These are phyloP conservation scores for Solanum verrucosum DNA, from an alignment of 257 asterid species.

Conservation along the genomic window DNA sequence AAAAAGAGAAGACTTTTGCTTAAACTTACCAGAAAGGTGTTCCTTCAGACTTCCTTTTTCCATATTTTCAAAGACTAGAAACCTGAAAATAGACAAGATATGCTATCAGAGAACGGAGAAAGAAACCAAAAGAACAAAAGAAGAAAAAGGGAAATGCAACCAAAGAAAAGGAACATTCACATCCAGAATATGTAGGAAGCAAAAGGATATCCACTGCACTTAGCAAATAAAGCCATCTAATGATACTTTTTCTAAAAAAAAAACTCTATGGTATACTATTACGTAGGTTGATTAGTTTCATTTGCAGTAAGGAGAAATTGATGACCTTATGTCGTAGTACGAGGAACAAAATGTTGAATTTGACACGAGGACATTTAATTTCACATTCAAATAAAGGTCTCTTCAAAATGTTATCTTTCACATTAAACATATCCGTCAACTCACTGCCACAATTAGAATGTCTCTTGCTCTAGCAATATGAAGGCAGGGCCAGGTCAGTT, in stretches of 20 bases:
- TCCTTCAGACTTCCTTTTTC: slow-evolving; percentile 79
- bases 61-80: slow-evolving; percentile 62
- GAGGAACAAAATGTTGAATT: not conserved
- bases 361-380: not conserved
- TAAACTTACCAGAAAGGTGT: slow-evolving; percentile 58
- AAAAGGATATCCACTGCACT: not conserved
- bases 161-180: not conserved
- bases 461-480: not conserved
- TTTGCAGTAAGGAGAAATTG: not conserved
- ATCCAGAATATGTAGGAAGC: not conserved
- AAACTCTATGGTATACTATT: not conserved
- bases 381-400: not conserved
- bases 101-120: not conserved
- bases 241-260: not conserved
- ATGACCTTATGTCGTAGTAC: not conserved
- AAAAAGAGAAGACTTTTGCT: too few relatives aligned
- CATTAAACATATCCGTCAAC: not conserved
- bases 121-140: not conserved
- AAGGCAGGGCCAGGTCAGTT: not conserved
- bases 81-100: slow-evolving; percentile 25
- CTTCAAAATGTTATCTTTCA: not conserved
- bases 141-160: not conserved
- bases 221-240: not conserved
- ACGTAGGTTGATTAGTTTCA: not conserved
- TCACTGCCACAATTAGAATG: not conserved